Conservation (phyloP, 768 basidiomycete genomes). For the Hygrocybe coccinea region DNA sequence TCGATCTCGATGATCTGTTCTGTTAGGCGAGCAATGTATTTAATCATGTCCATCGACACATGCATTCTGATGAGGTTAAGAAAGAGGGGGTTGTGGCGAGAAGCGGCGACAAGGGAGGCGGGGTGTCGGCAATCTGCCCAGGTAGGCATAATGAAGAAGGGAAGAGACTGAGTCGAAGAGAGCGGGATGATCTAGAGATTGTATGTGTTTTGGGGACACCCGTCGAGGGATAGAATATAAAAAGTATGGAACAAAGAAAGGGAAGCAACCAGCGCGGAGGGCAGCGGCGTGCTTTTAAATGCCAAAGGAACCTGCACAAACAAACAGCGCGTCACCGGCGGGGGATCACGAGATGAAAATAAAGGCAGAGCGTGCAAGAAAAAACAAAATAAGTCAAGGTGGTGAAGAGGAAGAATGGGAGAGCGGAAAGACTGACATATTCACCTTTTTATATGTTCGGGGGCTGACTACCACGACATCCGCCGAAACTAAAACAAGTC, state of each 20-base stretch:
- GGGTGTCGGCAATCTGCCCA: constrained; percentile 48
- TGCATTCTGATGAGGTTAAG: constrained; percentile 71
- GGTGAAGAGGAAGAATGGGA: background rate
- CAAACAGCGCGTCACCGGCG: constrained; percentile 3
- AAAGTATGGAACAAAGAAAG: constrained; percentile 3
- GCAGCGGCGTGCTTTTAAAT: background rate
- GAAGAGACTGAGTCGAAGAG: constrained; percentile 8
- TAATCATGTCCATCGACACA: constrained; percentile 81
- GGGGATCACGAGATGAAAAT: constrained; percentile 2
- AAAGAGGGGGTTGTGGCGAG: constrained; percentile 74
- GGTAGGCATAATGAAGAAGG: constrained; percentile 12
- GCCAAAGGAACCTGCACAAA: background rate
- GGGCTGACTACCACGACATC: constrained; percentile 3
- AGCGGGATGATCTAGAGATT: constrained; percentile 6
- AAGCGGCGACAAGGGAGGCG: constrained; percentile 74
- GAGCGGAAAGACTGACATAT: background rate
- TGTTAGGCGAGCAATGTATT: constrained; percentile 76
- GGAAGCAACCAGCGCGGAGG: constrained; percentile 5
- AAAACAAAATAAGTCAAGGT: background rate
- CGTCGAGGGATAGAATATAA: constrained; percentile 13
- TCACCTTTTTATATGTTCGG: background rate
- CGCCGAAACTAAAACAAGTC: background rate
- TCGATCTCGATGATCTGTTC: constrained; percentile 70
- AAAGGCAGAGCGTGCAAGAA: background rate
- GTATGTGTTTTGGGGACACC: constrained; percentile 3